Percentiles rank a stretch among this genome's conserved stretches.
Evolutionary conservation across 805 yeast genomes (phyloP).

Genomic region (Naumovozyma castellii): DNA sequence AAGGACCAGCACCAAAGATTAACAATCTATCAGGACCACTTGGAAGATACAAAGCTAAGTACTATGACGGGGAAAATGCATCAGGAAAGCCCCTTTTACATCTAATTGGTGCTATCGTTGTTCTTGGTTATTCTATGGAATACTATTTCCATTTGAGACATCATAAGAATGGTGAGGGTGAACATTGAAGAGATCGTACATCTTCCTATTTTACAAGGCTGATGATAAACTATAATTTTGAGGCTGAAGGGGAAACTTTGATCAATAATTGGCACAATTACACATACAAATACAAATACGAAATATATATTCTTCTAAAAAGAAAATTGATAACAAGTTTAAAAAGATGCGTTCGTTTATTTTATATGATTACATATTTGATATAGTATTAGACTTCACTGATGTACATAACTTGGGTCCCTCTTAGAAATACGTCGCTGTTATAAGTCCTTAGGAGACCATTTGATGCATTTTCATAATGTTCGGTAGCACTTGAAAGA

Average conservation of each 20-base stretch:
- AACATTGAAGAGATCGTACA: constrained; percentile 18
- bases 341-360: not conserved
- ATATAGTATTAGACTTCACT: constrained; percentile 20
- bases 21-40: constrained; percentile 34
- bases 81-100: constrained; percentile 78
- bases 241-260: too few relatives aligned
- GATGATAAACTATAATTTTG: too few relatives aligned
- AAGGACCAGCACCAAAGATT: constrained; percentile 79
- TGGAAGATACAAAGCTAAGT: constrained; percentile 77
- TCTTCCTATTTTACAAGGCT: too few relatives aligned
- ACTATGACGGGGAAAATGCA: constrained; percentile 75
- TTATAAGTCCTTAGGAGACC: constrained; percentile 26
- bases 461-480: constrained; percentile 25
- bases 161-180: constrained; percentile 40
- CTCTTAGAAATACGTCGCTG: constrained; percentile 30
- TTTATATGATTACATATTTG: not conserved
- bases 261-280: not conserved
- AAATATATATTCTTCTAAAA: constrained; percentile 1
- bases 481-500: constrained; percentile 66
- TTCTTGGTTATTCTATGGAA: constrained; percentile 83
- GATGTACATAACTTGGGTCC: constrained; percentile 31
- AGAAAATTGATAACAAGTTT: not conserved
- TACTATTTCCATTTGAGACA: constrained; percentile 82
- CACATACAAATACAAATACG: not conserved
- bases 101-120: constrained; percentile 55